Conservation (phyloP, 305 asterid genomes). For the Fraxinus velutina region DNA sequence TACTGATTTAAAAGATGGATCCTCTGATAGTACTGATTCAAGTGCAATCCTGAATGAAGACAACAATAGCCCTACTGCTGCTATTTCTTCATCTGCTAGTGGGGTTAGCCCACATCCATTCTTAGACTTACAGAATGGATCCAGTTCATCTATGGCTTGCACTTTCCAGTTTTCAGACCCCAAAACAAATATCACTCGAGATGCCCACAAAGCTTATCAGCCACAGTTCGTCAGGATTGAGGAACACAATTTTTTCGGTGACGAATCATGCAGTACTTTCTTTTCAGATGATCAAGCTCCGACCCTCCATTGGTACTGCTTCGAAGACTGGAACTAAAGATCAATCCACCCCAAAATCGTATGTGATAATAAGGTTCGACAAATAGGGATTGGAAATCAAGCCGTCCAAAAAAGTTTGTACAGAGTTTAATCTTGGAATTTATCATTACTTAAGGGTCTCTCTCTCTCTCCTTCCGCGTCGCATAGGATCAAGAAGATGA, state of each 20-base stretch:
- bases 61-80: slow-evolving; percentile 40
- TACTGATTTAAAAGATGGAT: slow-evolving; percentile 63
- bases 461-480: not conserved
- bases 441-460: not conserved
- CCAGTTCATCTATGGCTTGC: slow-evolving; percentile 21
- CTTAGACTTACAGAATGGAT: slow-evolving; percentile 34
- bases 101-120: slow-evolving; percentile 37
- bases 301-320: slow-evolving; percentile 66
- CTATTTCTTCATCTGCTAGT: slow-evolving; percentile 36
- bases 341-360: not conserved
- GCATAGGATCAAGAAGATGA: slow-evolving; percentile 22
- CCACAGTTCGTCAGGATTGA: slow-evolving; percentile 75
- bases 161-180: slow-evolving; percentile 37
- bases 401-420: slow-evolving; percentile 21
- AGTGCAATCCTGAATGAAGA: slow-evolving; percentile 76
- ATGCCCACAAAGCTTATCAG: slow-evolving; percentile 38
- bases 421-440: slow-evolving; percentile 14
- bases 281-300: slow-evolving; percentile 84
- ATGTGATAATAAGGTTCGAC: not conserved
- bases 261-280: slow-evolving; percentile 69
- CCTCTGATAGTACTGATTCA: slow-evolving; percentile 69
- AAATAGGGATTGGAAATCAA: not conserved
- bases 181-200: slow-evolving; percentile 32
- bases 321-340: slow-evolving; percentile 59
- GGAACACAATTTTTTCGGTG: slow-evolving; percentile 73